Percentiles rank a stretch among this genome's conserved stretches.
Conservation (phyloP, 169 alveolate genomes). For the Cryptosporidium sp. region DNA sequence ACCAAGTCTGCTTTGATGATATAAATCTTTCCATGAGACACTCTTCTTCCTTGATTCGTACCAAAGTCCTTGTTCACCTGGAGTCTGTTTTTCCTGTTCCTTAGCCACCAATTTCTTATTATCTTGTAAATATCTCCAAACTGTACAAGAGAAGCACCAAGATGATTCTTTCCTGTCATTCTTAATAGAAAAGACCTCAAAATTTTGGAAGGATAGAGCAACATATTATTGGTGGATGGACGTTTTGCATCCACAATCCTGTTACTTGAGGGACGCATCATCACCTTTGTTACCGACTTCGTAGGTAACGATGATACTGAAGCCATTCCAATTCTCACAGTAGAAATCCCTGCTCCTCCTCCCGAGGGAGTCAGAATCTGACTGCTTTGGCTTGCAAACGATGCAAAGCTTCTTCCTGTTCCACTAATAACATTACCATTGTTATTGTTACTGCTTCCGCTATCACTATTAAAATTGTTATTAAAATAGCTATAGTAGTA, state of each 20-base stretch:
- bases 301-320: background rate
- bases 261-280: conserved; percentile 32
- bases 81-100: background rate
- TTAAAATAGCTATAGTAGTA: background rate
- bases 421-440: too few relatives aligned
- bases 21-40: background rate
- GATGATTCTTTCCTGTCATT: background rate
- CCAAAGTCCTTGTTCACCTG: too few relatives aligned
- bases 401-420: background rate
- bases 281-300: background rate
- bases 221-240: conserved; percentile 54
- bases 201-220: conserved; percentile 42
- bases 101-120: conserved; percentile 47
- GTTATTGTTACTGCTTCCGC: too few relatives aligned
- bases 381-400: background rate
- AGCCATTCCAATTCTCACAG: too few relatives aligned
- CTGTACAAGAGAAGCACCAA: conserved; percentile 45
- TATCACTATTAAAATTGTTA: background rate
- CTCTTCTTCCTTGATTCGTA: too few relatives aligned
- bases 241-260: conserved; percentile 28
- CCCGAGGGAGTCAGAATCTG: background rate
- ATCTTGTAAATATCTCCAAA: conserved; percentile 41
- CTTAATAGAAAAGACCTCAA: conserved; percentile 53
- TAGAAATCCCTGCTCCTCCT: background rate
- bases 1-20: conserved; percentile 50